Base-by-base conservation (phyloP, 2,329 filamentous ascomycete species). In the Didymosphaeria variabile region DNA sequence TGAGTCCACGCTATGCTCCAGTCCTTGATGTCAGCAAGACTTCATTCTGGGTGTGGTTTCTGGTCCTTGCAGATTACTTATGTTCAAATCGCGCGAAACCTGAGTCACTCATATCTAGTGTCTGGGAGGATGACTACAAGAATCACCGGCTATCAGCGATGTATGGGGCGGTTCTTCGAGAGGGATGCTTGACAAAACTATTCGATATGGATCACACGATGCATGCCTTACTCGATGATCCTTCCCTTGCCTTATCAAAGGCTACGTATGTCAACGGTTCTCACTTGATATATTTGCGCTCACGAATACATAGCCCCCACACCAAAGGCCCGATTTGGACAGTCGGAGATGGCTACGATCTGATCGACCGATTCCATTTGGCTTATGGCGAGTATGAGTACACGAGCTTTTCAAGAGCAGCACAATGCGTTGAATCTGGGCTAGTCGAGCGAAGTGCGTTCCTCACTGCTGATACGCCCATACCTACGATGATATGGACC, bases 31-130 rank as follows among this genome's bases (percentile, higher is more conserved):
- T 56, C 6, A 49, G 42, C 44, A 47, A 49, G 13, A 36, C 29
- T 17, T 47, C 42, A 26, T 56, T 56, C 31, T 56, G 54, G 54
- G 44, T 32, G 15, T 56, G 54, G 54, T 56, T 56, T 34, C 45
- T 56, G 10, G 15, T 40, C 3, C 19, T 56, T 5, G 54, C 31
- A n/a, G 54, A 56, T 31, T 56, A 56, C 31, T 40, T 47, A 23
- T 46, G 54, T 13, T 31, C 54, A 15, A 47, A 17, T 23, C 26
- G 6, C 9, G n/a, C 3, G 29, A 46, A 17, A 15, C 42, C 42
- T 23, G 13, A 47, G 12, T 34, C 45, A 2, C 5, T 49, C 23
- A 40, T 56, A 23, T 56, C 54, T 3, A 49, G 23, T 17, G 21
- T 40, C 17, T 56, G 54, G 54, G 51, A 54, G 13, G 38, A 44